A percentile compares a stretch with the other conserved stretches of the same genome.
These are phyloP conservation scores for Nannochloropsis gaditana DNA, from an alignment of 108 stramenopile genomes.

Conservation along the genomic window DNA sequence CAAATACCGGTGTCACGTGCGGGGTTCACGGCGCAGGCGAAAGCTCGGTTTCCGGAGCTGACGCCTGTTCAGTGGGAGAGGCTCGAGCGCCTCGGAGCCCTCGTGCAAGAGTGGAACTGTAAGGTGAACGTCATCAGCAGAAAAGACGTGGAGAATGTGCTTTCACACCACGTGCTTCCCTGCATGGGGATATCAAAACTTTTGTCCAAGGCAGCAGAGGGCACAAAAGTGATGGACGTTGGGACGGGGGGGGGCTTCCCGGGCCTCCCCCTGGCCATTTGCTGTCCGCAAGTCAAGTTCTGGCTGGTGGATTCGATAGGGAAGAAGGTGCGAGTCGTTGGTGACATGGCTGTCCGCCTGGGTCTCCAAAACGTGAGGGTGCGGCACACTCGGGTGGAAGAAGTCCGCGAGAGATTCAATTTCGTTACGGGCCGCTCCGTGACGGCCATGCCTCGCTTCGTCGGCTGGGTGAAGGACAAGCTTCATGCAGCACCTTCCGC, in stretches of 20 bases:
- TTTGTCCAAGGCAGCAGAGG: conserved; percentile 27
- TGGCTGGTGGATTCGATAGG: conserved; percentile 48
- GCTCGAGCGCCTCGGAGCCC: conserved; percentile 28
- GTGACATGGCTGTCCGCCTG: conserved; percentile 45
- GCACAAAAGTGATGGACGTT: conserved; percentile 45
- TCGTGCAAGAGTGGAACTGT: conserved; percentile 49
- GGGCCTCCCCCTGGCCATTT: conserved; percentile 54
- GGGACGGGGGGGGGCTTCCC: conserved; percentile 55
- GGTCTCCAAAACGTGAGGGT: conserved; percentile 48
- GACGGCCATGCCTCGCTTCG: conserved; percentile 49
- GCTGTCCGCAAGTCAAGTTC: conserved; percentile 43
- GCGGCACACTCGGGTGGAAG: conserved; percentile 48
- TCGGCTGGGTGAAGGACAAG: conserved; percentile 39
- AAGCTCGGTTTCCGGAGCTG: conserved; percentile 27
- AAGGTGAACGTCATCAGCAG: conserved; percentile 53
- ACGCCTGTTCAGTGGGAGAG: conserved; percentile 42
- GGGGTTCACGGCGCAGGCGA: not conserved
- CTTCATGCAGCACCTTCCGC: conserved; percentile 2
- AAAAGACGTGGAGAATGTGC: conserved; percentile 49
- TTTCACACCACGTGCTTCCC: conserved; percentile 47
- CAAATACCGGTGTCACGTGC: not conserved
- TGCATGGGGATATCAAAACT: conserved; percentile 42
- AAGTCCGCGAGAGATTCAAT: conserved; percentile 45
- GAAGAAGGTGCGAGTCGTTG: conserved; percentile 51
- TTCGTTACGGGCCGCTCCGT: conserved; percentile 50